Evolutionary conservation across 345 rosid species (phyloP).

Genomic region (Heritiera fomes): DNA sequence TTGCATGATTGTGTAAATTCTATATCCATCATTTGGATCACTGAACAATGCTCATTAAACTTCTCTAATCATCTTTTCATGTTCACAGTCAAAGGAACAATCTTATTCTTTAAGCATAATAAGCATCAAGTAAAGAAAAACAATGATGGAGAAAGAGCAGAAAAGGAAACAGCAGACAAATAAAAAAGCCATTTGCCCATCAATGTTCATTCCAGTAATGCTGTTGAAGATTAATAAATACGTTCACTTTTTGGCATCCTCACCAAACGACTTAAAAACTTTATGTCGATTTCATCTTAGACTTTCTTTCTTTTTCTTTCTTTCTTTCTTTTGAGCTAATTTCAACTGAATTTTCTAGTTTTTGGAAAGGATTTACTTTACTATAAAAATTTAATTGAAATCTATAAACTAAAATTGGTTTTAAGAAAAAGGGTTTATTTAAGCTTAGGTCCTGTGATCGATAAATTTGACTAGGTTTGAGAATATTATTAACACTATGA

Average conservation of each 20-base stretch:
- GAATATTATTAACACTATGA: background rate
- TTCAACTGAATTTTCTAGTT: background rate
- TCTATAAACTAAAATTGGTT: background rate
- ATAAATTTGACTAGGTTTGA: no score
- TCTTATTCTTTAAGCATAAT: conserved; percentile 4
- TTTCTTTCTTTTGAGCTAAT: background rate
- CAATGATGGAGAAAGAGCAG: background rate
- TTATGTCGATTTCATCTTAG: background rate
- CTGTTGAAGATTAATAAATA: background rate
- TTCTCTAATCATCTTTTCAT: background rate
- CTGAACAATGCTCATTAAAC: conserved; percentile 1
- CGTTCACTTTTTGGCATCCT: background rate
- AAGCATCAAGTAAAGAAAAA: background rate
- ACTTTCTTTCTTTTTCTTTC: background rate
- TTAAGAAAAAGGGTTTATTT: background rate
- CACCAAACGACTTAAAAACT: conserved; percentile 9
- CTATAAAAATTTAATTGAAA: background rate
- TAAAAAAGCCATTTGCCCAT: background rate
- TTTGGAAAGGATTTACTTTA: background rate
- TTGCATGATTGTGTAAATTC: background rate
- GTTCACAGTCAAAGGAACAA: conserved; percentile 9
- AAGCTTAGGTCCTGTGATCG: no score
- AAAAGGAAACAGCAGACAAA: conserved; percentile 1
- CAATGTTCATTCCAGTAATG: conserved; percentile 5
- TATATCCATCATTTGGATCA: background rate